Conservation (phyloP, 768 basidiomycete genomes). For the Tricholoma saponaceum region DNA sequence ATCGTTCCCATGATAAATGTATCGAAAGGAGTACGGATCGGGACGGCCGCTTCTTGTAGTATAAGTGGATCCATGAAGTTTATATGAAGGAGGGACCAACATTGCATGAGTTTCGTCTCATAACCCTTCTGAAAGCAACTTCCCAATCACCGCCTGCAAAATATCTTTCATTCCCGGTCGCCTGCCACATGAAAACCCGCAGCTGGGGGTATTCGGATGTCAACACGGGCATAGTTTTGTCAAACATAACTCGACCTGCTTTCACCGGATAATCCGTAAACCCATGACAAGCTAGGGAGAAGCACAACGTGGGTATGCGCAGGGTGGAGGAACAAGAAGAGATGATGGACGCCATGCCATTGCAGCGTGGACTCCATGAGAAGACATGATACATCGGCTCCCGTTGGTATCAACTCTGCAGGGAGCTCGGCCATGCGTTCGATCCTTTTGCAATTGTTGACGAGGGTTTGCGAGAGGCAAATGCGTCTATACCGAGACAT, state of each 20-base stretch:
- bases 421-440: conserved; percentile 5
- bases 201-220: not conserved
- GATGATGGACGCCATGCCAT: conserved; percentile 6
- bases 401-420: conserved; percentile 6
- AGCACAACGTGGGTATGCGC: conserved; percentile 4
- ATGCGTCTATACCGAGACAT: not conserved
- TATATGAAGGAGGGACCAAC: conserved; percentile 7
- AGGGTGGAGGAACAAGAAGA: not conserved
- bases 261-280: conserved; percentile 1
- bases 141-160: not conserved
- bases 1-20: not conserved
- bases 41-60: not conserved
- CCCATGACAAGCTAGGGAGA: conserved; percentile 4
- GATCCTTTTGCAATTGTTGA: conserved; percentile 8
- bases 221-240: conserved; percentile 1
- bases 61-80: conserved; percentile 7
- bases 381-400: conserved; percentile 4
- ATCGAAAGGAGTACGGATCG: not conserved
- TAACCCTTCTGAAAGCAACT: conserved; percentile 2
- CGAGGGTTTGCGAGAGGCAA: not conserved
- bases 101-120: conserved; percentile 10
- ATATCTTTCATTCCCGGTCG: not conserved
- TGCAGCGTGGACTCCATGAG: conserved; percentile 9
- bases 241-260: conserved; percentile 5
- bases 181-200: not conserved